Evolutionary conservation across 2,329 filamentous ascomycete genomes (phyloP).

Genomic region (Pyricularia pennisetigena): DNA sequence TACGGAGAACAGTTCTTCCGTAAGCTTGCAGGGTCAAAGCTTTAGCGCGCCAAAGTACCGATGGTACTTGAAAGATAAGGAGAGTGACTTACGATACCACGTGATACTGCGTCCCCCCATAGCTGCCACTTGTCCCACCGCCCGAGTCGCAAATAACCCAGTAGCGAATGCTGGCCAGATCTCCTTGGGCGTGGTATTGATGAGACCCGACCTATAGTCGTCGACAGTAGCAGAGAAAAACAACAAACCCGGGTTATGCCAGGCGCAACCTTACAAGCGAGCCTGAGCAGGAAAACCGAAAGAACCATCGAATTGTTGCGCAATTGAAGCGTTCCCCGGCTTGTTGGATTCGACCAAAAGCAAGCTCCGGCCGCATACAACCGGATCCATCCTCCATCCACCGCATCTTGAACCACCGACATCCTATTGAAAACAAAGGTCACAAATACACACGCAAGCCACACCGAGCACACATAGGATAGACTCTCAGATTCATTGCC

Average conservation of each 20-base stretch:
- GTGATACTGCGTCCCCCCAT: neutral
- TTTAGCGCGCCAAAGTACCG: neutral
- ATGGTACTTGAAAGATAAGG: too few species aligned
- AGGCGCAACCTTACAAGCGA: neutral
- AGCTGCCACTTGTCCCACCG: constrained; percentile 8
- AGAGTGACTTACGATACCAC: neutral
- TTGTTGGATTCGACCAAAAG: neutral
- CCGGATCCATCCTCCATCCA: neutral
- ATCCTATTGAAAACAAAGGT: neutral
- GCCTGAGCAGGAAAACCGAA: constrained; percentile 1
- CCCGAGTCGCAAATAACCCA: constrained; percentile 5
- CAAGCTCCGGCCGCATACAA: neutral
- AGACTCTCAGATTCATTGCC: constrained; percentile 9
- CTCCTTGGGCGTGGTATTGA: neutral
- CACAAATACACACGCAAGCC: constrained; percentile 1
- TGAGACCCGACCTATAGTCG: constrained; percentile 1
- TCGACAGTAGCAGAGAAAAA: constrained; percentile 1
- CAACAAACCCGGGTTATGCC: constrained; percentile 2
- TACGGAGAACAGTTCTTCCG: neutral
- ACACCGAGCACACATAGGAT: constrained; percentile 1
- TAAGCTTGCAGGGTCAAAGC: neutral
- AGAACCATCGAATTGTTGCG: neutral
- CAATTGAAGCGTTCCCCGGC: constrained; percentile 1
- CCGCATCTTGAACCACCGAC: neutral
- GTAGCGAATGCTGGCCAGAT: constrained; percentile 6